Base-by-base conservation (phyloP, 2,329 filamentous ascomycete species). In the Aspergillus arachidicola region DNA sequence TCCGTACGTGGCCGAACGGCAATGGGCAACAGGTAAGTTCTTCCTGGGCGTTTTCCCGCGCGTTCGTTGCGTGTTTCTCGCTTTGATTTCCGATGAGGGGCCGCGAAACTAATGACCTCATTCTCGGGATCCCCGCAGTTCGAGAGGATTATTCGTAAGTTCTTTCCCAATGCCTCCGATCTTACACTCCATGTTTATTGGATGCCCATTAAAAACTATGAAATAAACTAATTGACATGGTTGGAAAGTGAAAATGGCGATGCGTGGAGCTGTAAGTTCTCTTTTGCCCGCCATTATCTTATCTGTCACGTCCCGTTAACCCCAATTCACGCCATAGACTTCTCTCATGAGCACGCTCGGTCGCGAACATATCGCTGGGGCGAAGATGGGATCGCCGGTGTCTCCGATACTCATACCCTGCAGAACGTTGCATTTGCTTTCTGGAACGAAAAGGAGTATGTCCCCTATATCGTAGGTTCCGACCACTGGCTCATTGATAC, bases 341-440 rank as follows among this genome's bases (percentile, higher is more conserved):
- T 98, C 77, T 91, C 93, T 32, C 93, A 98, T 80, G 93, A 97
- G 66, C 90, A 97, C 79, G 91, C 95, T 60, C 88, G 93, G 71
- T 94, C 91, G 64, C 88, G 94, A 79, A 88, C 93, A 66, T 98
- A 94, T 78, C 88, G 94, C 73, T 98, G 94, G 94, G 94, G 94
- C 66, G 94, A 98, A 76, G 94, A 98, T 76, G 94, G 94, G 67
- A 98, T 98, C 79, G 93, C 94, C 61, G 94, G 94, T 75, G 93
- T 98, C 32, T 96, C 83, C n/a, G 94, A 97, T 77, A 93, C 92
- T 19, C 94, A 98, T 76, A 93, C 93, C 65, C 82, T 91, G 60
- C 91, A 97, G 79, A 96, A 98, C 78, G 91, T 98, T 78, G 92
- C 91, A 4, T 97, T 98, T 83, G 89, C 93, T 58, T 98, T 98